Base-by-base conservation (phyloP, 805 yeast species). In the Candida caryicola region DNA sequence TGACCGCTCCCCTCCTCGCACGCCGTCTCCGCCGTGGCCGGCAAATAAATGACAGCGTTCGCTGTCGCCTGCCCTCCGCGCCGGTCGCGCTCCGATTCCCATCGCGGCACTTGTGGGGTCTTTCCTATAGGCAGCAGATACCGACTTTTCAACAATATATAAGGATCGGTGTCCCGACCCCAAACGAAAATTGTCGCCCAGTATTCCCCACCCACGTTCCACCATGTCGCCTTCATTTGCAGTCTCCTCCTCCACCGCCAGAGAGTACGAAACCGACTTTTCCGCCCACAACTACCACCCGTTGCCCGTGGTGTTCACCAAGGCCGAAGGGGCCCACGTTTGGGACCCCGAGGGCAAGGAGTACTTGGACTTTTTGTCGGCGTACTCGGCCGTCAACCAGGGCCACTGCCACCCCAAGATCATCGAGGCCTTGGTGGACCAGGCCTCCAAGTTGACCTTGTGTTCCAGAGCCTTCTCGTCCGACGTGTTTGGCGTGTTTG, bases 291-390 rank as follows among this genome's bases (percentile, higher is more conserved):
- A 91, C 73, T 91, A 91, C 71, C 96, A 88, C 66, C 97, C 98
- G 36, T 69, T 91, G 46, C 98, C 98, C 9, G 96, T 91, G 43
- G 97, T 91, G 12, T 85, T 91, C 66, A 75, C 85, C 54, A 81
- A 74, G 55, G 98, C 95, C 12, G 48, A 61, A 43, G 98, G 98
- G 34, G 96, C 96, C 18, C 83, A 86, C 49, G 96, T 91, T 16
- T 91, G 96, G 96, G 98, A 91, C 62, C 96, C 97, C 5, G 98
- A 91, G 66, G 97, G 96, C 48, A 86, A 82, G 28, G 90, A 89
- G 60, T 91, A 90, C 64, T 70, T 91, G 48, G 98, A 91, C 64
- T 91, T 91, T 58, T 69, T 91, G 44, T 84, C 95, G 13, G 97
- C 97, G 9, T 91, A 91, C 66, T 88, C 96, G 18, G 98, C 98